Conservation (phyloP, 2,329 filamentous ascomycete species). For the Aspergillus puulaauensis region DNA sequence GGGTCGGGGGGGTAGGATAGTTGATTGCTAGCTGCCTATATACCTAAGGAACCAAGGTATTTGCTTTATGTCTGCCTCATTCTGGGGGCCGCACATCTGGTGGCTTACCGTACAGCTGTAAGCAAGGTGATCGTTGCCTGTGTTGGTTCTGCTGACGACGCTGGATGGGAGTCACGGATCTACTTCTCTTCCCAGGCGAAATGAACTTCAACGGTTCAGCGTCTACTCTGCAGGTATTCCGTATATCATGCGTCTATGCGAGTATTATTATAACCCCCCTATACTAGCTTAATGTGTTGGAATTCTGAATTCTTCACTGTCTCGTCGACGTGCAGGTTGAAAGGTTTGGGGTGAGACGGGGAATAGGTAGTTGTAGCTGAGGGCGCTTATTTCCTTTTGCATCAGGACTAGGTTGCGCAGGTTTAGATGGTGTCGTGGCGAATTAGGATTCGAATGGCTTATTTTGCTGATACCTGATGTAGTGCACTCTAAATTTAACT, state of each 20-base stretch:
- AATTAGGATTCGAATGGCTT: not conserved
- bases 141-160: no score
- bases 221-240: not conserved
- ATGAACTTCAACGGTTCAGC: not conserved
- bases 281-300: not conserved
- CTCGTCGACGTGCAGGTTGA: not conserved
- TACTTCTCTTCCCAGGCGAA: no score
- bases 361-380: no score
- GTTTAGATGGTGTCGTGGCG: not conserved
- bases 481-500: not conserved
- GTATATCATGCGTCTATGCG: not conserved
- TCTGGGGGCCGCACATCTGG: no score
- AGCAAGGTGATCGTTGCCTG: no score
- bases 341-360: not conserved
- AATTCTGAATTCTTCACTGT: not conserved
- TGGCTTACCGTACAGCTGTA: no score
- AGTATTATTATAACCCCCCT: not conserved
- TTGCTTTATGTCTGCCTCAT: no score
- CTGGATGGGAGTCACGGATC: no score
- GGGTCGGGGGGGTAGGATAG: no score
- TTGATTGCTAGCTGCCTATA: no score
- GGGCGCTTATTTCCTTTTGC: not conserved
- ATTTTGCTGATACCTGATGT: not conserved
- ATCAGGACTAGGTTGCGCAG: not conserved
- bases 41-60: no score